Evolutionary conservation across 2,329 filamentous ascomycete species (phyloP), one percentile per base, ranked within the genome.

Genomic region (Aspergillus piperis): DNA sequence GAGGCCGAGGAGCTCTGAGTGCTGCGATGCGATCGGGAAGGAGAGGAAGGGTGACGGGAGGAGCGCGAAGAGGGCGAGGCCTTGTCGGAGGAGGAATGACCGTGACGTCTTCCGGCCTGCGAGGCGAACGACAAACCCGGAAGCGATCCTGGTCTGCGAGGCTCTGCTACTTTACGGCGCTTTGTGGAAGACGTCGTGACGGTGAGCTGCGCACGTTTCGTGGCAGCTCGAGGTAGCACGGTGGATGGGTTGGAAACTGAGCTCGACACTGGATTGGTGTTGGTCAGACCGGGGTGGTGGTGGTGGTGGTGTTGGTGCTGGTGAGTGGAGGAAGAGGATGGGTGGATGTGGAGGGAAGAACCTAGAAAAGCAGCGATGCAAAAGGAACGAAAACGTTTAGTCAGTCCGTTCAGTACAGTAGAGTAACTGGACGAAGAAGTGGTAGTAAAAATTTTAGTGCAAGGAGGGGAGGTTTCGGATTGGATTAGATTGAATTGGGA

Each of bases 161-260:
- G 73, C 71, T 76, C 77, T 68, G 75, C 77, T 72, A 80, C 73
- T 74, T 79, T 81, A 65, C 78, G 77, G 72, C 78, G 78, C 77
- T 81, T 81, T 71, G 75, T 74, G 71, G 78, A 77, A 79, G 79
- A 78, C 79, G 79, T 81, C 69, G 75, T 81, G 78, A 77, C 75
- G 68, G 72, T 72, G 77, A 79, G 77, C 77, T 78, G 77, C 73
- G 71, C 75, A 77, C 75, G 68, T 68, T 64, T 65, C 64, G 76
- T 75, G 75, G 75, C 77, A 79, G 77, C 77, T 79, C 77, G 69
- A 65, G 68, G 68, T 64, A 70, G 68, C 64, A 69, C 66, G 61
- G 54, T 61, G 56, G 44, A 50, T 54, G 57, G 32, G 36, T 49
- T 49, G 32, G 55, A 60, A 50, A 50, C 47, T 30, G 47, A 30